Evolutionary conservation across 805 yeast genomes (phyloP).

Genomic region (Barnettozyma botsteinii): DNA sequence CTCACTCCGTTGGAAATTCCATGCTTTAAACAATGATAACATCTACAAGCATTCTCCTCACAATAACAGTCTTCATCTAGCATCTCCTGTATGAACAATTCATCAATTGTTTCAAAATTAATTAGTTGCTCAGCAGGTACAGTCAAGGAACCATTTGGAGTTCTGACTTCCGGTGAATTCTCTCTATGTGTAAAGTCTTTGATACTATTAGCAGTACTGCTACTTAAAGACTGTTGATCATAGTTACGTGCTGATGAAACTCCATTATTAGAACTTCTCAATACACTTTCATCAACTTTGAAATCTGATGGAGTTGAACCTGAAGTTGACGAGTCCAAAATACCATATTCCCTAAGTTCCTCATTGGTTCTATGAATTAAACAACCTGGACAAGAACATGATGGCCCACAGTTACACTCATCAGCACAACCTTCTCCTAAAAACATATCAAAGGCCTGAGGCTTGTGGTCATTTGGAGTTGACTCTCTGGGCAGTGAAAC

Average conservation of each 20-base stretch:
- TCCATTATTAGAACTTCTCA: neutral
- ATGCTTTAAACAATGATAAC: conserved; percentile 22
- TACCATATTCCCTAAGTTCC: conserved; percentile 21
- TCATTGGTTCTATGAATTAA: conserved; percentile 24
- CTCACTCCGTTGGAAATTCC: conserved; percentile 22
- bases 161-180: neutral
- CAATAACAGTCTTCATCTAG: conserved; percentile 18
- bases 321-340: conserved; percentile 16
- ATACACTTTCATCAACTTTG: neutral
- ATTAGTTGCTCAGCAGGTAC: conserved; percentile 1
- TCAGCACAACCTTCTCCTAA: conserved; percentile 21
- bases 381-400: conserved; percentile 24
- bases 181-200: no score
- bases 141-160: neutral
- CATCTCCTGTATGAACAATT: conserved; percentile 13
- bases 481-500: no score
- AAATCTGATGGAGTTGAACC: conserved; percentile 15
- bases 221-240: neutral
- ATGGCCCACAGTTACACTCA: conserved; percentile 24
- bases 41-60: conserved; percentile 12
- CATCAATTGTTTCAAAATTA: conserved; percentile 20
- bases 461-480: no score
- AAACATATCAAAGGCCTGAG: conserved; percentile 18
- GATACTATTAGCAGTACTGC: neutral
- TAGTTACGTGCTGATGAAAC: conserved; percentile 1